Percentiles rank a stretch among this genome's conserved stretches.
Conservation (phyloP, 2,329 filamentous ascomycete species). For the Colletotrichum tropicale region DNA sequence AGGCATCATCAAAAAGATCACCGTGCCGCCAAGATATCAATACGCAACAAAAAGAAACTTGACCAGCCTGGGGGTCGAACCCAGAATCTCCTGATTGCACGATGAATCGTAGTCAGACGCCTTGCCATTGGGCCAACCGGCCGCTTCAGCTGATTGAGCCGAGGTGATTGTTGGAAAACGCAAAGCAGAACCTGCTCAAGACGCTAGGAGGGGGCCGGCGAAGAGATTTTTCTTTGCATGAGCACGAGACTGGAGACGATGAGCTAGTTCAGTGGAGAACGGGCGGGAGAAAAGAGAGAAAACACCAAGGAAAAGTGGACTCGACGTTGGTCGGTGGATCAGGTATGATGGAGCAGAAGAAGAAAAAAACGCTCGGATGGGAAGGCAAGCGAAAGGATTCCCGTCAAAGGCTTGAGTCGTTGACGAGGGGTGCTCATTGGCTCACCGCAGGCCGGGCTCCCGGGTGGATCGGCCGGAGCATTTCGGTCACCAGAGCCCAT, state of each 20-base stretch:
- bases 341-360: not conserved
- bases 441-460: not conserved
- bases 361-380: not conserved
- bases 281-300: not conserved
- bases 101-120: constrained; percentile 44
- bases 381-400: not conserved
- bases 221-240: not conserved
- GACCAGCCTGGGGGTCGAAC: constrained; percentile 23
- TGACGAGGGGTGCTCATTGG: not conserved
- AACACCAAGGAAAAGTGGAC: not conserved
- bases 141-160: not conserved
- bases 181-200: not conserved
- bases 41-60: not conserved
- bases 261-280: not conserved
- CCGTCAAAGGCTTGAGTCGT: not conserved
- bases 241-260: not conserved
- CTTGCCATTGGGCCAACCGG: constrained; percentile 42
- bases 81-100: constrained; percentile 20
- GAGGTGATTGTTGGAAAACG: not conserved
- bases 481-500: not conserved
- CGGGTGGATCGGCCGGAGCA: not conserved
- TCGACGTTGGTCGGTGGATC: not conserved
- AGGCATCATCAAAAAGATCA: not conserved
- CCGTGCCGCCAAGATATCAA: not conserved
- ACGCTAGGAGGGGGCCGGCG: not conserved